These are phyloP conservation scores for Gnaphalium uliginosum DNA, from an alignment of 129 eudicot genomes.

Conservation along the genomic window DNA sequence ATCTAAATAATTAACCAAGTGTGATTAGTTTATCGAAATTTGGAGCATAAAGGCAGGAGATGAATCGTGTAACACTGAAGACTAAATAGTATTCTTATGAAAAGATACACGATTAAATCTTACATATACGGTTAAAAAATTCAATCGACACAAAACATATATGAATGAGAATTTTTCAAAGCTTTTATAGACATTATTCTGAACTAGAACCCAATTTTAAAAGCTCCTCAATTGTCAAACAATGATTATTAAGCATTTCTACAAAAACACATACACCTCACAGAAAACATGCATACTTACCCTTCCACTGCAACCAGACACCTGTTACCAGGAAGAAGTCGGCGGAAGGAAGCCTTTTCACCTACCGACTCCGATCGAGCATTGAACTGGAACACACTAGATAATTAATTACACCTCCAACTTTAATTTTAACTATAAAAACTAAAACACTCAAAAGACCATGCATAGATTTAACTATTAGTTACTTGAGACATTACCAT, in stretches of 20 bases:
- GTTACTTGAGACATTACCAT: slow-evolving; percentile 55
- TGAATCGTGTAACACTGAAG: not conserved
- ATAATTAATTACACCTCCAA: not conserved
- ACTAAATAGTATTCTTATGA: too few relatives aligned
- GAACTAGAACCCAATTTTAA: slow-evolving; percentile 14
- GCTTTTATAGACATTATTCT: not conserved
- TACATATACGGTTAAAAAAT: not conserved
- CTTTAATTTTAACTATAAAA: not conserved
- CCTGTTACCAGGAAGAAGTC: slow-evolving; percentile 83
- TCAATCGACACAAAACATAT: slow-evolving; percentile 15
- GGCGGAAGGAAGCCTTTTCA: slow-evolving; percentile 94
- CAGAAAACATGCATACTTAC: slow-evolving; percentile 38
- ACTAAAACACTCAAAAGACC: not conserved
- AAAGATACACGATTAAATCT: not conserved
- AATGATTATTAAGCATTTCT: not conserved
- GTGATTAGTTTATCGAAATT: not conserved
- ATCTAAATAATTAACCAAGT: not conserved
- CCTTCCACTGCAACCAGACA: slow-evolving; percentile 92
- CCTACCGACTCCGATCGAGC: slow-evolving; percentile 84
- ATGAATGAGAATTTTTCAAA: not conserved
- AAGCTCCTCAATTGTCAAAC: slow-evolving; percentile 6
- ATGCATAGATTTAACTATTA: not conserved
- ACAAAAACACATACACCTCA: slow-evolving; percentile 6
- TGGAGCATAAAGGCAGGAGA: not conserved
- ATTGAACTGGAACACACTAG: slow-evolving; percentile 64